These are phyloP conservation scores for Conticribra guillardii DNA, from an alignment of 108 stramenopile species.

Conservation along the genomic window DNA sequence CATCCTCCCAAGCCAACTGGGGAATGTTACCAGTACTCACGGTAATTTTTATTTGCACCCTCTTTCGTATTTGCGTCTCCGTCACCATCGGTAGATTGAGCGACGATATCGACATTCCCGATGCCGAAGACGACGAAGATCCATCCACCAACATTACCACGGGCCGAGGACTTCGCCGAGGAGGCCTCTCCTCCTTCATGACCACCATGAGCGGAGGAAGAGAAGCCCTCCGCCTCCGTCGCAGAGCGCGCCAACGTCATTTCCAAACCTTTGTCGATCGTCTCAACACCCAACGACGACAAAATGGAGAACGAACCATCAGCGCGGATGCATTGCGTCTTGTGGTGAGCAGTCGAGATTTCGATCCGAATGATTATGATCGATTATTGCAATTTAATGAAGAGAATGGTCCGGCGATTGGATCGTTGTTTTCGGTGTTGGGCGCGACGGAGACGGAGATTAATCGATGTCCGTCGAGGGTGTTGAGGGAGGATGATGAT, in stretches of 20 bases:
- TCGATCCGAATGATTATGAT: slow-evolving; percentile 60
- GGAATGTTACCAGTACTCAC: neutral
- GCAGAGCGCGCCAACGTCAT: slow-evolving; percentile 22
- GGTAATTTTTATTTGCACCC: slow-evolving; percentile 3
- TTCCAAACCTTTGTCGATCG: slow-evolving; percentile 42
- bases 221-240: slow-evolving; percentile 18
- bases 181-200: neutral
- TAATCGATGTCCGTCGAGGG: slow-evolving; percentile 48
- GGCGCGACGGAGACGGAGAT: slow-evolving; percentile 61
- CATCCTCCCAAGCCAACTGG: neutral
- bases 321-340: slow-evolving; percentile 44
- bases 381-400: slow-evolving; percentile 44
- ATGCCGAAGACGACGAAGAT: neutral
- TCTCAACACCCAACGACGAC: slow-evolving; percentile 50
- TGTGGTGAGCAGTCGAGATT: slow-evolving; percentile 47
- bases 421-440: slow-evolving; percentile 38
- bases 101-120: neutral
- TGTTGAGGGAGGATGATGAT: slow-evolving; percentile 39
- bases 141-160: neutral
- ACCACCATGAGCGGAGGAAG: slow-evolving; percentile 1
- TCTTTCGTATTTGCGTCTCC: slow-evolving; percentile 11
- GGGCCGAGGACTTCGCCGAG: neutral
- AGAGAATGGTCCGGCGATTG: slow-evolving; percentile 56
- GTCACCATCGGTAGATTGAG: neutral
- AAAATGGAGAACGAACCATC: slow-evolving; percentile 53